Evolutionary conservation across 805 yeast species (phyloP).

Genomic region (Clavispora vitiphila): DNA sequence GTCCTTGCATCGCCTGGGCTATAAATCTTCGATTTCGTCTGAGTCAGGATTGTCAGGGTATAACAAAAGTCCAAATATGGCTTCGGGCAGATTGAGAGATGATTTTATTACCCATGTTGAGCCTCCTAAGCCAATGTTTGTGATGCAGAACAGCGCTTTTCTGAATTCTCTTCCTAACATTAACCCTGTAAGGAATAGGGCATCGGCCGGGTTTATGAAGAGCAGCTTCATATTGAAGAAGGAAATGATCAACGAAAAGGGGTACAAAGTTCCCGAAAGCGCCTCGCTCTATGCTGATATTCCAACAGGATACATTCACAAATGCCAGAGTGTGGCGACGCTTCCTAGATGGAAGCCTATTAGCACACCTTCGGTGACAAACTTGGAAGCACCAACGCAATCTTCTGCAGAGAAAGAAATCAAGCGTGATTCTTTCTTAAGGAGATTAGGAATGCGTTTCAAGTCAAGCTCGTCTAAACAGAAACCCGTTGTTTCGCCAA

Average conservation of each 20-base stretch:
- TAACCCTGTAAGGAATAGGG: slow-evolving; percentile 16
- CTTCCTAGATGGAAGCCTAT: neutral
- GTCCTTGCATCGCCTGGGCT: slow-evolving; percentile 36
- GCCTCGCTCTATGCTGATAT: slow-evolving; percentile 8
- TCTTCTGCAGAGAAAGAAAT: neutral
- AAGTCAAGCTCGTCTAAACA: neutral
- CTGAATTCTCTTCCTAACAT: slow-evolving; percentile 15
- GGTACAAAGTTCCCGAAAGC: slow-evolving; percentile 29
- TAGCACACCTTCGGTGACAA: neutral
- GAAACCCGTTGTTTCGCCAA: neutral
- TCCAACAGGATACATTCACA: neutral
- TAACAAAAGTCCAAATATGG: neutral
- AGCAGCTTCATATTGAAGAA: slow-evolving; percentile 38
- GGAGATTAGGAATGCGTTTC: neutral
- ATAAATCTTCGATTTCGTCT: slow-evolving; percentile 32
- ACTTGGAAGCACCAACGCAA: neutral
- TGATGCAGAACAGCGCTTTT: slow-evolving; percentile 4
- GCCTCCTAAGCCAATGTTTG: neutral
- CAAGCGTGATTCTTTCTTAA: neutral
- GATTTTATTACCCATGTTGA: neutral
- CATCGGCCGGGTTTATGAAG: slow-evolving; percentile 41
- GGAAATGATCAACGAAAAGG: slow-evolving; percentile 29
- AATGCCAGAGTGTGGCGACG: neutral
- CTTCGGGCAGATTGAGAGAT: neutral
- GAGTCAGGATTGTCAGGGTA: slow-evolving; percentile 13